Conservation (phyloP, 1,139 yeast species). For the Arxiozyma slooffiae region DNA sequence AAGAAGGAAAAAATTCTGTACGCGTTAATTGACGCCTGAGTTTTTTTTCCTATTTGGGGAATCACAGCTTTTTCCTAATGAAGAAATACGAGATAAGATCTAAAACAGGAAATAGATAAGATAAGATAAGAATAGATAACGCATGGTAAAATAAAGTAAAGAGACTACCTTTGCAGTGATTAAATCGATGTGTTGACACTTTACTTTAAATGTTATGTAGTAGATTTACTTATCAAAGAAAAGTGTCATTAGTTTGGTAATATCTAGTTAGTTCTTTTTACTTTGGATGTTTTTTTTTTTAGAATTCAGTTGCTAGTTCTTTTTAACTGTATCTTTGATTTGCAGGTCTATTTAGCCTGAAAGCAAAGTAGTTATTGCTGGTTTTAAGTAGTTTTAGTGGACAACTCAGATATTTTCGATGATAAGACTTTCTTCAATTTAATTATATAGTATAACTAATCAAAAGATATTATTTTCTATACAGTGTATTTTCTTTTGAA, state of each 20-base stretch:
- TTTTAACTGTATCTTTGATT: no score
- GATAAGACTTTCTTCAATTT: background rate
- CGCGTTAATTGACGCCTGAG: conserved; percentile 2
- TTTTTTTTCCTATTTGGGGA: background rate
- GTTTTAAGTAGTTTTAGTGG: background rate
- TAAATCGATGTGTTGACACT: background rate
- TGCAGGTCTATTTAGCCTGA: no score
- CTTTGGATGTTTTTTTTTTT: background rate
- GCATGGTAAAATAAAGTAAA: no score
- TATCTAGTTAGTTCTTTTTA: background rate
- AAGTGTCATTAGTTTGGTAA: no score
- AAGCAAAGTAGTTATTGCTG: background rate
- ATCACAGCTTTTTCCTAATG: background rate
- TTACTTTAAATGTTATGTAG: no score
- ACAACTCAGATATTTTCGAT: background rate
- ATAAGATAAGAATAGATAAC: background rate
- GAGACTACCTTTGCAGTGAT: background rate
- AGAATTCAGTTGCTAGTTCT: no score
- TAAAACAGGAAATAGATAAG: background rate
- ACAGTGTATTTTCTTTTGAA: no score
- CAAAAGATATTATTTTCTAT: no score
- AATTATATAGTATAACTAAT: no score
- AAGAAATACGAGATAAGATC: background rate
- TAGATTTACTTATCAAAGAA: no score
- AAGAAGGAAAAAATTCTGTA: background rate